Base-by-base conservation (phyloP, 2,329 filamentous ascomycete species). In the Xylariales sp. region DNA sequence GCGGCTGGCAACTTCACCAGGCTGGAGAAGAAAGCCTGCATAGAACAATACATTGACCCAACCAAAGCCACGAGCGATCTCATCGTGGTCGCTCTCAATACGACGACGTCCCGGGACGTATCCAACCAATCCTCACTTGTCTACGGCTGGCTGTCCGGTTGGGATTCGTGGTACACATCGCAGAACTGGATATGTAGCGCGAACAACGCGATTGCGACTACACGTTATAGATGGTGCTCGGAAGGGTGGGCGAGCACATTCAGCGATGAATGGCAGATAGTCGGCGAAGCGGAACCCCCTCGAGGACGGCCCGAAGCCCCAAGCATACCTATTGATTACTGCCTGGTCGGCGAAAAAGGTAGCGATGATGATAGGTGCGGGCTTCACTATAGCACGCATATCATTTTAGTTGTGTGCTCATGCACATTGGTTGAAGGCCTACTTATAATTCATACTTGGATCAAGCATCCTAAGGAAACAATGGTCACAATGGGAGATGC, bases 401-500 rank as follows among this genome's bases (percentile, higher is more conserved):
- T 44, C 5, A 9, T 44, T n/a, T 27, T 12, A 9, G 40, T 35
- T 18, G 35, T 39, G 3, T 39, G 35, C 36, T 19, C 14, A 7
- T 40, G 35, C 16, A 44, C 36, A 7, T 27, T 32, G 18, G n/a
- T 28, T 5, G 35, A 44, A 25, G 22, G 18, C 22, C 16, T 34
- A 6, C 29, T 44, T 4, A 24, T 44, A 18, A 19, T 44, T 15
- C 9, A 11, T 7, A 22, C 27, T 24, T 35, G 35, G 41, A 14
- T 24, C n/a, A 7, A 10, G 6, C 21, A 37, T 3, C 8, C 12
- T 4, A n/a, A 24, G 6, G 14, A 14, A 16, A 25, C 21, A 9
- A 37, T 44, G 21, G 36, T 44, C 28, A 44, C 42, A 12, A 39
- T 35, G 15, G 42, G 42, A 27, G 42, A 44, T 29, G 42, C 35